Evolutionary conservation across 2,329 filamentous ascomycete genomes (phyloP), one percentile per base, ranked within the genome.

Genomic region (Xylaria sp.): DNA sequence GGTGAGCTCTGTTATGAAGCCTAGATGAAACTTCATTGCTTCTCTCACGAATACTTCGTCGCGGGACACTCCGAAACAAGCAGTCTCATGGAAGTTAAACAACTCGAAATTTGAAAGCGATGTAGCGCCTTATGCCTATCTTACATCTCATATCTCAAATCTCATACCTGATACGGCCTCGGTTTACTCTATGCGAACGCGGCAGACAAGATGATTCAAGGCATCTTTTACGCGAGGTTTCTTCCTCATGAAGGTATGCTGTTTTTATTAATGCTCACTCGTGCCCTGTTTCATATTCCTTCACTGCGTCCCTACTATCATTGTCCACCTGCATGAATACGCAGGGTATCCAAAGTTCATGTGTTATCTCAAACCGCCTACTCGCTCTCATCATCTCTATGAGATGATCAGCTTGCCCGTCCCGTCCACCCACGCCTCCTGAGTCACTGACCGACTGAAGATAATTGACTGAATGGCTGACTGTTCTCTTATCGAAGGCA

Each of bases 171-270:
- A 60, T 57, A 51, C 37, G 3, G 37, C 23, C 23, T 25, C 23
- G 1, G 23, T 25, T 25, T 25, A 25, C 23, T 25, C 23, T 25
- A 46, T 23, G 41, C 39, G 9, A 15, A 41, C 41, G 25, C 46
- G 10, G 51, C 64, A 57, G 70, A 66, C 72, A 80, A 75, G 75
- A 90, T 91, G 88, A 92, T 92, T 63, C 88, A 90, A 77, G 89
- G 88, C 73, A 91, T 92, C 67, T 92, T 92, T 76, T 92, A 91
- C 78, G 89, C 90, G 58, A 84, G 89, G 56, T 92, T 92, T 80
- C 86, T 91, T 71, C 88, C 89, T 18, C 84, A 89, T 75, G 85
- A 90, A 84, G 90, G 89, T 89, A 57, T 37, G 61, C 55, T 6
- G 41, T 44, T 34, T 9, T 39, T 18, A n/a, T 41, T 7, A 23